Base-by-base conservation (phyloP, 768 basidiomycete species). In the Pisolithus albus region DNA sequence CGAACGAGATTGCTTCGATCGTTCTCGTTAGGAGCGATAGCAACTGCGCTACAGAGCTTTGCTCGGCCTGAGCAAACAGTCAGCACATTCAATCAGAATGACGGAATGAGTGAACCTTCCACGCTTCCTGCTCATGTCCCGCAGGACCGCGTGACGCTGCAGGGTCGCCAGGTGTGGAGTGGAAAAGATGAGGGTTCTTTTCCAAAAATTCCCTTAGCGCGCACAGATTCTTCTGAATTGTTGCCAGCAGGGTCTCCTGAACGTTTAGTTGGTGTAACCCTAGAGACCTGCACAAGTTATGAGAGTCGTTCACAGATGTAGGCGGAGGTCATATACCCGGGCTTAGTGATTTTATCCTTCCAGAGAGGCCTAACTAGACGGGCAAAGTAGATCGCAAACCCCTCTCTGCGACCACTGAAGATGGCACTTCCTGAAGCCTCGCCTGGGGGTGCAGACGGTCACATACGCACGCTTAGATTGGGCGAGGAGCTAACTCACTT, bases 1-100 rank as follows among this genome's bases (percentile, higher is more conserved):
- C 75, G 67, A 98, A 99, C 0, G 92, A 91, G 51, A 98, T 81
- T 0, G 91, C 96, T 68, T 99, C 96, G 46, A 97, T 89, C 5
- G 91, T 84, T 61, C 94, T 82, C 9, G 79, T 80, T 43, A 98
- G 71, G 42, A 99, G 78, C 18, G 77, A 70, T 44, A 83, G 76
- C 7, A 95, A 70, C 63, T 89, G 83, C n/a, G 76, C 72, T n/a
- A 90, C 84, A 15, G 92, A 92, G 46, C 67, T 76, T 63, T 90
- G 86, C 64, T 95, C 92, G 2, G 82, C 87, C 86, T 92, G 52
- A 21, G 55, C 40, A 49, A 54, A 32, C 46, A 30, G 56, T 63
- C 52, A 61, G 41, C 51, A 53, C 16, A 28, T 47, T 34, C 10
- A 28, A 28, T 18, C 36, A 46, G 37, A 43, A 21, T 10, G 21